phyloP scores from a whole-genome alignment of 2,329 filamentous ascomycete genomes.

The Penicillium sp. region DNA sequence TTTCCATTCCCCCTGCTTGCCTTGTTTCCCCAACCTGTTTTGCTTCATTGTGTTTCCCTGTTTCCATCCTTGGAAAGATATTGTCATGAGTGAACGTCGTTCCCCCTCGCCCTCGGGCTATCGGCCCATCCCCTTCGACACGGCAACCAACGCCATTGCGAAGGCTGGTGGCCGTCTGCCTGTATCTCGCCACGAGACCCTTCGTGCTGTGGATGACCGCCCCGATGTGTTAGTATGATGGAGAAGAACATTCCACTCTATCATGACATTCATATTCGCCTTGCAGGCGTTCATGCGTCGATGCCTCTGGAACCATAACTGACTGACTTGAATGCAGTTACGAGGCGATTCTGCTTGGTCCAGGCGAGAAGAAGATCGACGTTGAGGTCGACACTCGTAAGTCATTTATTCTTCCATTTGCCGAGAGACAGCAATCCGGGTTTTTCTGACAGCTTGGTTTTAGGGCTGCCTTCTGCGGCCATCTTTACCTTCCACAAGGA shows the following conservation, averaged over 20 bases:
- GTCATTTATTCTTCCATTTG: slow-evolving; percentile 34
- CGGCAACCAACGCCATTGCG: slow-evolving; percentile 15
- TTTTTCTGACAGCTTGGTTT: slow-evolving; percentile 5
- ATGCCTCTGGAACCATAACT: background rate
- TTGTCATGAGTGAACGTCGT: background rate
- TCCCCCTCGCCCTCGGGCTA: background rate
- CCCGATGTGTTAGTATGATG: slow-evolving; percentile 20
- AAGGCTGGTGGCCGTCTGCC: slow-evolving; percentile 16
- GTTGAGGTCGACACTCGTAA: slow-evolving; percentile 85
- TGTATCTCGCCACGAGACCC: background rate
- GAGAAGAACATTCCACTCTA: background rate
- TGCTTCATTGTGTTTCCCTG: background rate
- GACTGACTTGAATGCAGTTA: slow-evolving; percentile 60
- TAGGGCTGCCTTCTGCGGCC: slow-evolving; percentile 89
- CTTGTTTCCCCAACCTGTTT: background rate
- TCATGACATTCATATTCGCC: background rate
- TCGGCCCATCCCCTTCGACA: slow-evolving; percentile 1
- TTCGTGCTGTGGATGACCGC: slow-evolving; percentile 9
- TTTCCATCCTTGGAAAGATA: background rate
- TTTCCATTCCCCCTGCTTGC: background rate
- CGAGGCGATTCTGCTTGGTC: slow-evolving; percentile 84
- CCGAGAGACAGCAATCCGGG: background rate
- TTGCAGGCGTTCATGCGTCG: background rate
- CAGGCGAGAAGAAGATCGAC: slow-evolving; percentile 91
- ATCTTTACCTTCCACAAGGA: slow-evolving; percentile 96